These are phyloP conservation scores for Sanghuangporus sanghuang DNA, from an alignment of 1,284 basidiomycete species.

Conservation along the genomic window DNA sequence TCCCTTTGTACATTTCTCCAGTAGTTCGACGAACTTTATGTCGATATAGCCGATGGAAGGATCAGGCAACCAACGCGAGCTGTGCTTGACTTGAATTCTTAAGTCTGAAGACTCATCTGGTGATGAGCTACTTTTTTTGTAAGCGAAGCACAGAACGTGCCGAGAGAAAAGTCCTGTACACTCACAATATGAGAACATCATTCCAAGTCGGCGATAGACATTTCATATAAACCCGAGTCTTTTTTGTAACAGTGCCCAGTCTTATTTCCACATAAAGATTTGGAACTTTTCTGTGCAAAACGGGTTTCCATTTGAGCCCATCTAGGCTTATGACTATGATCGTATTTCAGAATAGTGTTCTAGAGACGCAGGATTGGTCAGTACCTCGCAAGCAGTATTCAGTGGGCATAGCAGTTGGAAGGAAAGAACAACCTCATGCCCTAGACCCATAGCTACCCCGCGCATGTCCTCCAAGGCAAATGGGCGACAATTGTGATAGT, in stretches of 20 bases:
- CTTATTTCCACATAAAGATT: neutral
- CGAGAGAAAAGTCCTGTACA: neutral
- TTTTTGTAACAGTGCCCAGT: neutral
- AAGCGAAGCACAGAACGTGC: too few relatives aligned
- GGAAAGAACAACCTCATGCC: neutral
- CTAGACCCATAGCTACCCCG: neutral
- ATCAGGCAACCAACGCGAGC: neutral
- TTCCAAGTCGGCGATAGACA: neutral
- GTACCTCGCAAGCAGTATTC: neutral
- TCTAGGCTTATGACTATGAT: neutral
- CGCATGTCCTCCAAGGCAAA: too few relatives aligned
- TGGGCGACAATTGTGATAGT: too few relatives aligned
- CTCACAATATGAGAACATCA: neutral
- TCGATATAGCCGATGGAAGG: neutral
- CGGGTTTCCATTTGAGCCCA: neutral
- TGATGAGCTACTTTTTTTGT: neutral
- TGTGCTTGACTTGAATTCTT: neutral
- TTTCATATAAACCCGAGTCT: neutral
- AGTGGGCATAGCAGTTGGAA: neutral
- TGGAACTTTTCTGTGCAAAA: neutral
- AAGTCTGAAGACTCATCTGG: neutral
- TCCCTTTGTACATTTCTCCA: neutral
- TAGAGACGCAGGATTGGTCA: neutral
- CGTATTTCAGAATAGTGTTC: neutral
- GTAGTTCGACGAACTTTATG: neutral